phyloP scores from a whole-genome alignment of 108 stramenopile species.

The Skeletonema grethae region DNA sequence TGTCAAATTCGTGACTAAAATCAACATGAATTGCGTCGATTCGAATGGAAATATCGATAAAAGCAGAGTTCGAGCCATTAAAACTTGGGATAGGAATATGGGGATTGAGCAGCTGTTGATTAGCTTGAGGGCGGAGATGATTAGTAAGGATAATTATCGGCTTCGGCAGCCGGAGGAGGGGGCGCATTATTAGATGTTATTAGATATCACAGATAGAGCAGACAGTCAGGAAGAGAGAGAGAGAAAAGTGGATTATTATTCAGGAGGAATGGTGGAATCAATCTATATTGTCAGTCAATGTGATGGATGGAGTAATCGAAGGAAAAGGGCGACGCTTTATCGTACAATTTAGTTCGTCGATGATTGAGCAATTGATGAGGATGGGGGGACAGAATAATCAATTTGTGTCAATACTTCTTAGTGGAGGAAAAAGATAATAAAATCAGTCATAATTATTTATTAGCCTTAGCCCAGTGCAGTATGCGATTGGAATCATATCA shows the following conservation, averaged over 20 bases:
- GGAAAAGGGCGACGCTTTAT: no score
- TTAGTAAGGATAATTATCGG: constrained; percentile 68
- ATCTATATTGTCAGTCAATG: no score
- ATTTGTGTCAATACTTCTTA: neutral
- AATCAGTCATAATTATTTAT: neutral
- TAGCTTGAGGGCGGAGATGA: constrained; percentile 81
- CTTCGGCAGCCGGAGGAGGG: constrained; percentile 85
- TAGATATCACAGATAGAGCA: no score
- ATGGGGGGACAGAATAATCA: no score
- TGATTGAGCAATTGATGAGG: neutral
- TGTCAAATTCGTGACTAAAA: constrained; percentile 90
- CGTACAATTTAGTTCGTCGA: neutral
- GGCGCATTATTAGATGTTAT: constrained; percentile 58
- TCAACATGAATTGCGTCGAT: constrained; percentile 96
- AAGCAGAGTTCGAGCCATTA: constrained; percentile 73
- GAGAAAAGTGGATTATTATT: no score
- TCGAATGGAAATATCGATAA: constrained; percentile 67
- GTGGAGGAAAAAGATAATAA: neutral
- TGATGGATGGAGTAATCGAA: no score
- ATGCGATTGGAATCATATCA: no score
- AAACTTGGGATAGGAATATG: constrained; percentile 90
- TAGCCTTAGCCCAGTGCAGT: neutral
- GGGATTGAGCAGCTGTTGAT: constrained; percentile 85
- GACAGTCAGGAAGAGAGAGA: no score
- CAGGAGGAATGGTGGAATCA: no score